Evolutionary conservation across 192 early-diverging fungal genomes (phyloP), one percentile per base, ranked within the genome.

Genomic region (Mortierella hygrophila): DNA sequence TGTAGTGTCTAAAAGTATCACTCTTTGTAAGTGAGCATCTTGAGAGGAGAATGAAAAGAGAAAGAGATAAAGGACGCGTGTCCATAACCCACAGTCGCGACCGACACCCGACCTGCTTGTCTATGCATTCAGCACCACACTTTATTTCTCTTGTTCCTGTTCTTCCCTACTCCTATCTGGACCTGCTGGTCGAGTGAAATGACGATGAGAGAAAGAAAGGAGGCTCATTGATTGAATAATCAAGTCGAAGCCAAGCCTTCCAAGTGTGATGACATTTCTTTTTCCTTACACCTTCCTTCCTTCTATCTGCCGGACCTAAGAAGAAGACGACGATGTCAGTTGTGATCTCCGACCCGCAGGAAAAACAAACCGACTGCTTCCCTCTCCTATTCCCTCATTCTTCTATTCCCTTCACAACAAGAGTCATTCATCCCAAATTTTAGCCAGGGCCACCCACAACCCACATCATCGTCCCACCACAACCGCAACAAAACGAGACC

Each of bases 321-420:
- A 23, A 54, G 20, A 54, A 0, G 52, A 21, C 55, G n/a, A 10
- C 23, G n/a, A 23, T 57, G 60, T 32, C 2, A 65, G 1, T 29
- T 65, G 60, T 65, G 60, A 65, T 65, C 60, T 65, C 60, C 60
- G 60, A 32, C 60, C 60, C 60, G 60, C 60, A 65, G 29, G 26
- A 65, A 65, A 65, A 60, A 60, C 3, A 32, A 65, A 65, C 26
- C 10, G 29, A 65, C 60, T 6, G 5, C 52, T 6, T 57, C 26
- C n/a, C 26, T 29, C 26, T 26, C 10, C 26, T 23, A 29, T 3
- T 11, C 26, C 49, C 21, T 1, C 1, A 35, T 35, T 35, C 35
- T 1, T 46, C 8, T 20, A 20, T 21, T 52, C 5, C 18, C 60
- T 1, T 32, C 11, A 29, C 60, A 15, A 63, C 29, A 63, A 26